Evolutionary conservation across 805 yeast genomes (phyloP), one percentile per base, ranked within the genome.

Genomic region (Saccharomycopsis amapae): DNA sequence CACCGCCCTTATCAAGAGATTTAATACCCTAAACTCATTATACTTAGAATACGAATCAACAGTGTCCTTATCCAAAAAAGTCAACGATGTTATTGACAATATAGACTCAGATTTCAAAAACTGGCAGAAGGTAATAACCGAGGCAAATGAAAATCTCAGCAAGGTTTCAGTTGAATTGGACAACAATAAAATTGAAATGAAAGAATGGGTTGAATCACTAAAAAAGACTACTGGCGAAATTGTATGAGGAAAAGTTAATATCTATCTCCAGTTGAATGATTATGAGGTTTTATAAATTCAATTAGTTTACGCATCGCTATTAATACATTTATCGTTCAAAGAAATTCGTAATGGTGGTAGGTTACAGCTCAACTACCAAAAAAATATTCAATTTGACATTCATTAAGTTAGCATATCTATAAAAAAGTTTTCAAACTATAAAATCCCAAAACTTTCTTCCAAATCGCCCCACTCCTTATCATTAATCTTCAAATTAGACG

Each of bases 11-110:
- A 33, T 42, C 7, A 51, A 45, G 34, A 32, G 54, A 42, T 25
- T 48, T 10, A 39, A 48, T 17, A 20, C 52, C 1, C 25, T 51
- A 19, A 51, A 51, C 32, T 18, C 26, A 4, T 38, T 48, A 6
- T 48, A 33, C 32, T 38, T 45, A 15, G 52, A 51, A n/a, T 44
- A 45, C 19, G 33, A 48, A 26, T 15, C 26, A 19, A 32, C 47
- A 13, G 38, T 48, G 37, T 13, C 36, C 28, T 19, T 48, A 10
- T 42, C 50, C 0, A 45, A 40, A 25, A 37, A 45, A 33, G 31
- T 43, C n/a, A 30, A 40, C 23, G 13, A 35, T 24, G 22, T 45
- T 6, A 7, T 51, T 10, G 19, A 30, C 10, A 32, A 34, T 3
- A 13, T 51, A 9, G 31, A 32, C 4, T 19, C 24, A 2, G 52